Base-by-base conservation (phyloP, 2,329 filamentous ascomycete genomes). In the Fonsecaea pedrosoi region DNA sequence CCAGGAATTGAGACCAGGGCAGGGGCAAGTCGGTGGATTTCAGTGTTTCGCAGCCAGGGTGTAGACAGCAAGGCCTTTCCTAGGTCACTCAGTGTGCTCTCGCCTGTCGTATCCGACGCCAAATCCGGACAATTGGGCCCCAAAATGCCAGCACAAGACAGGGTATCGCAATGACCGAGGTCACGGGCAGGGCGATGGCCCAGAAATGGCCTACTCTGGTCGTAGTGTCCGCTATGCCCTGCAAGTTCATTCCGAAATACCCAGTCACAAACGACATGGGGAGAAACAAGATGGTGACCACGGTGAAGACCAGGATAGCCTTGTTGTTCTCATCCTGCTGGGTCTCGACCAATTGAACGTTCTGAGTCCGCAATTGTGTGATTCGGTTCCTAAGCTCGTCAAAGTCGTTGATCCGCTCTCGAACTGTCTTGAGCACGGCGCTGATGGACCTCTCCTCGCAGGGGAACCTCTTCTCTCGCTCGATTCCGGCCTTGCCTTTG, bases 341-440 rank as follows among this genome's bases (percentile, higher is more conserved):
- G 38, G 38, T 42, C 38, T 42, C 38, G 38, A 42, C 38, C 13
- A 42, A 42, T 42, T 42, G 38, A 42, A 42, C 38, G 38, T 42
- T 42, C 38, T 42, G 38, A 15, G 38, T 42, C 38, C 38, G 38
- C 38, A 42, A 6, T 42, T 42, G 38, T 15, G 38, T 15, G 10
- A 42, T 42, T 12, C 38, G 38, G 38, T 42, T 42, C 38, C 38
- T 42, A 15, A 42, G 38, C 38, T 42, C 38, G 38, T 42, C 38
- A 42, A 42, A 42, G 12, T 42, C 38, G 38, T 15, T 42, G 38
- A 42, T 42, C 12, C 13, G 13, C 38, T 42, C 38, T 42, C 38
- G 38, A 15, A 42, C 38, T 15, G 38, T 42, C 38, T 42, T 42
- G 38, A 42, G 38, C 12, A 42, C 38, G 38, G 38, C 38, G 38